Evolutionary conservation across 257 asterid species (phyloP), one percentile per base, ranked within the genome.

Genomic region (Fraxinus quadrangulata): DNA sequence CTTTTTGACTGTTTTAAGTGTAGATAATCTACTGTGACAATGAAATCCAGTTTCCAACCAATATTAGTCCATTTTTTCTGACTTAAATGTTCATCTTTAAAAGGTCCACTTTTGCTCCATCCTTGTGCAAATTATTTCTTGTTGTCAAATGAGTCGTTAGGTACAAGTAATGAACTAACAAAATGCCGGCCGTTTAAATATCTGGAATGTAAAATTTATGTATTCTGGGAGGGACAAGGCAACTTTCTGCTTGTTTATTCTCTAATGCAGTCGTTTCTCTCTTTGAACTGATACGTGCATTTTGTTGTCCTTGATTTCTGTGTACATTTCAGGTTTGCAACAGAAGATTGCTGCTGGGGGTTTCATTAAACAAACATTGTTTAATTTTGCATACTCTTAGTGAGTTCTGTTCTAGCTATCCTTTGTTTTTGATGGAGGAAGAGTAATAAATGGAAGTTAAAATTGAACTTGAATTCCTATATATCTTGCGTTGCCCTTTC

Each of bases 261-360:
- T 63, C 69, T 63, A 63, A 2, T 24, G 33, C 69, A 24, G 17
- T 10, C 2, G 17, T 9, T 63, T 63, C 30, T 26, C 69, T 63
- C 33, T 63, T 10, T 63, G 36, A 63, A 26, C 69, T 63, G 11
- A 11, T 26, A 26, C 19, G 2, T 63, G 34, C 7, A 26, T 63
- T 9, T 12, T 23, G 31, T 63, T 63, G 33, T 26, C 63, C 13
- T 61, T 10, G 69, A 26, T 26, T 61, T 78, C 72, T 74, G 17
- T 77, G 72, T 40, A 45, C 68, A 24, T 81, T 76, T 78, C 91
- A 95, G 99, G 97, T 80, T 79, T 95, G 93, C 96, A 90, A 84
- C 97, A 91, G 86, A 95, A 86, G 88, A 87, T 93, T 79, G 78
- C 96, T 51, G 75, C 97, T 19, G 98, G 99, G 33, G 97, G 99